Percentiles rank a stretch among this genome's conserved stretches.
Conservation (phyloP, 1,139 yeast genomes). For the Pneumocystis sp. region DNA sequence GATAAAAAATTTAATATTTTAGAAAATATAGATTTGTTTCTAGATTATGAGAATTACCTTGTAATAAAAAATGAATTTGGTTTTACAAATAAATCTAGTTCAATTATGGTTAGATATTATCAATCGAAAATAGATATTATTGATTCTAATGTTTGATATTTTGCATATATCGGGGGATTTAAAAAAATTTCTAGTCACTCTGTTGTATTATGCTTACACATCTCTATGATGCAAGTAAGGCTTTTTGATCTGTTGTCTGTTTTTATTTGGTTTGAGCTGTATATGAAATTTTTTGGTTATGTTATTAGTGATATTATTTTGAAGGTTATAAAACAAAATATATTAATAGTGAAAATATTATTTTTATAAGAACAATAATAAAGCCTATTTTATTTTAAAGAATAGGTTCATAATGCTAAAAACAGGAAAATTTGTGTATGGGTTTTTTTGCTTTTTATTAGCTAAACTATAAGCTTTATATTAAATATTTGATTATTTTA, state of each 20-base stretch:
- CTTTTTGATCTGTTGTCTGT: slow-evolving; percentile 75
- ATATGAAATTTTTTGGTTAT: slow-evolving; percentile 66
- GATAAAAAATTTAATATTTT: neutral
- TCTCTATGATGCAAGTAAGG: slow-evolving; percentile 73
- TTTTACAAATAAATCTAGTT: neutral
- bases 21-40: neutral
- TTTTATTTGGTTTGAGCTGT: slow-evolving; percentile 50
- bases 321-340: slow-evolving; percentile 46
- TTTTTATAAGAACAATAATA: slow-evolving; percentile 16
- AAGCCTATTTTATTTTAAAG: slow-evolving; percentile 69
- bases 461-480: slow-evolving; percentile 35
- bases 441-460: slow-evolving; percentile 20
- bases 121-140: slow-evolving; percentile 10
- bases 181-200: slow-evolving; percentile 4
- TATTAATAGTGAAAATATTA: slow-evolving; percentile 2
- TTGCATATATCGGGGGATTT: slow-evolving; percentile 9
- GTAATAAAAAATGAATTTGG: neutral
- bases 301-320: slow-evolving; percentile 62
- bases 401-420: slow-evolving; percentile 27
- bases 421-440: slow-evolving; percentile 27
- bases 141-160: slow-evolving; percentile 8
- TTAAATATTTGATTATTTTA: slow-evolving; percentile 68
- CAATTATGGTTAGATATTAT: slow-evolving; percentile 4
- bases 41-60: neutral
- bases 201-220: slow-evolving; percentile 68